phyloP scores from a whole-genome alignment of 257 asterid genomes.

The Jacaranda copaia region DNA sequence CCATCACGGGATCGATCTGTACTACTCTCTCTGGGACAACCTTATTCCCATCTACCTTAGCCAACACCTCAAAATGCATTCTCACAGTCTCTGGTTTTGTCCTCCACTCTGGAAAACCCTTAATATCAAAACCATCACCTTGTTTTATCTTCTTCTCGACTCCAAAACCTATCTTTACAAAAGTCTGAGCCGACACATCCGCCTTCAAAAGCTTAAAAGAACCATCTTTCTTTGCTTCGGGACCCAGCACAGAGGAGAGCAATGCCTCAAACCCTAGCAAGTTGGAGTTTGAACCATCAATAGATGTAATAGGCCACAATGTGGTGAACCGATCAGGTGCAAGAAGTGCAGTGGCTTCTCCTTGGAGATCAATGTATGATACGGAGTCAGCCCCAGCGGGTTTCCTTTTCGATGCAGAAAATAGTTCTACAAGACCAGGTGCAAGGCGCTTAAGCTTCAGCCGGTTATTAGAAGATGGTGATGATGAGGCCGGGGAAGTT shows the following conservation, averaged over 20 bases:
- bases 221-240: slow-evolving; percentile 65
- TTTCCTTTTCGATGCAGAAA: slow-evolving; percentile 72
- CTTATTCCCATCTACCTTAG: slow-evolving; percentile 75
- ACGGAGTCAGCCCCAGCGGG: slow-evolving; percentile 38
- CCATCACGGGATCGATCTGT: slow-evolving; percentile 60
- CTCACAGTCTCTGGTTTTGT: slow-evolving; percentile 60
- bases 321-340: slow-evolving; percentile 55
- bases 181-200: slow-evolving; percentile 75
- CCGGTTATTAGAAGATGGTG: slow-evolving; percentile 59
- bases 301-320: slow-evolving; percentile 71
- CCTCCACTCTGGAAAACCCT: slow-evolving; percentile 71
- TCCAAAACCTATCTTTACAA: slow-evolving; percentile 76
- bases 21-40: slow-evolving; percentile 74
- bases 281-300: slow-evolving; percentile 64
- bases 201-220: slow-evolving; percentile 77
- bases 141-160: slow-evolving; percentile 65
- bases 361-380: slow-evolving; percentile 64
- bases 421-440: slow-evolving; percentile 95
- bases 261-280: slow-evolving; percentile 73
- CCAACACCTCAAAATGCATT: slow-evolving; percentile 88
- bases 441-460: slow-evolving; percentile 96
- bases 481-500: slow-evolving; percentile 71
- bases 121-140: slow-evolving; percentile 47
- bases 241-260: slow-evolving; percentile 69
- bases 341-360: slow-evolving; percentile 77